A percentile compares a stretch with the other conserved stretches of the same genome.
Evolutionary conservation across 352 stramenopile species (phyloP).

Genomic region (Globisporangium echinulatum): DNA sequence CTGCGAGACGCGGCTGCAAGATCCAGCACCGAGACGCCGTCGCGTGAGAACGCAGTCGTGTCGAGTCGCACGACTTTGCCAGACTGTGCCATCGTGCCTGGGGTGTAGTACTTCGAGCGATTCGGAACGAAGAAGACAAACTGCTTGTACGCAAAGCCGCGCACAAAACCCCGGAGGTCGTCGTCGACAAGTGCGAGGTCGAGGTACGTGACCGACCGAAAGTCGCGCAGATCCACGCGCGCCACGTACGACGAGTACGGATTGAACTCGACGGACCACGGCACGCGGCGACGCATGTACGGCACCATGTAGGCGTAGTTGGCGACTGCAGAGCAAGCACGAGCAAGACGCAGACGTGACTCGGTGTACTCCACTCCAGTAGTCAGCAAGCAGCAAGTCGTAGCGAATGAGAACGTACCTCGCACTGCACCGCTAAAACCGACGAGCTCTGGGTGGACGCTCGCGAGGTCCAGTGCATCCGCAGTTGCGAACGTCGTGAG

Average conservation of each 20-base stretch:
- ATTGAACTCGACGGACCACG: slow-evolving; percentile 28
- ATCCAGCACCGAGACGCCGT: slow-evolving; percentile 47
- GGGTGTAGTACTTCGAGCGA: slow-evolving; percentile 25
- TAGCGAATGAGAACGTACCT: slow-evolving; percentile 19
- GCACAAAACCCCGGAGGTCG: slow-evolving; percentile 57
- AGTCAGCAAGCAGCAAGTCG: neutral
- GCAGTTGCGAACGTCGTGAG: slow-evolving; percentile 36
- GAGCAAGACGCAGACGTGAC: neutral
- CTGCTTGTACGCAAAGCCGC: slow-evolving; percentile 67
- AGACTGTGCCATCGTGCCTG: slow-evolving; percentile 24
- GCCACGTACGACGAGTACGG: slow-evolving; percentile 60
- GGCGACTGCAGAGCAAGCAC: slow-evolving; percentile 25
- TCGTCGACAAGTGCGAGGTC: slow-evolving; percentile 41
- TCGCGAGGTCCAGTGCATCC: slow-evolving; percentile 47
- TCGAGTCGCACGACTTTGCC: slow-evolving; percentile 72
- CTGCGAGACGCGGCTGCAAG: slow-evolving; percentile 42
- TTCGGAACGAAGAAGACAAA: slow-evolving; percentile 67
- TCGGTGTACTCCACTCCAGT: no score
- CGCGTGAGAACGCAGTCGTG: slow-evolving; percentile 49
- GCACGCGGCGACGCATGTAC: slow-evolving; percentile 43
- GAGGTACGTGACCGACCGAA: slow-evolving; percentile 39
- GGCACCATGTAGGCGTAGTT: slow-evolving; percentile 74
- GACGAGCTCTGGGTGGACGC: slow-evolving; percentile 32
- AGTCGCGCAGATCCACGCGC: slow-evolving; percentile 57
- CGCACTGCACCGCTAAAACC: slow-evolving; percentile 63